Percentiles rank a stretch among this genome's conserved stretches.
Conservation (phyloP, 768 basidiomycete species). For the Trametes cinnabarina region DNA sequence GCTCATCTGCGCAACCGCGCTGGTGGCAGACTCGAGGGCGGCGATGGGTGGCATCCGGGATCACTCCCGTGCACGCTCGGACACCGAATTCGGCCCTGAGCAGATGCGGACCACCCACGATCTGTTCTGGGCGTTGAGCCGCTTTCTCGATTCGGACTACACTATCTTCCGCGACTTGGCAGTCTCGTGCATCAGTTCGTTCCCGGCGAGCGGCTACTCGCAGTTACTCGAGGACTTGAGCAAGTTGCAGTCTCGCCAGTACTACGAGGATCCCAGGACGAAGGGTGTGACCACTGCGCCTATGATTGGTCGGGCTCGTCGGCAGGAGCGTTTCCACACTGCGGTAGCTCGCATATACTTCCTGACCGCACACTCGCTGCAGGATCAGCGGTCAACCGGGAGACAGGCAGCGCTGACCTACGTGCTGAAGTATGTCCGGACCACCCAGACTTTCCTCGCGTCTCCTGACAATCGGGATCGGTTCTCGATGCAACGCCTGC, state of each 20-base stretch:
- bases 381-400: constrained; percentile 63
- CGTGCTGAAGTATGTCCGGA: constrained; percentile 83
- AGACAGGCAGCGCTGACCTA: constrained; percentile 73
- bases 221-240: constrained; percentile 83
- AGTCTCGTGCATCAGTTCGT: constrained; percentile 85
- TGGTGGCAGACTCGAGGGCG: constrained; percentile 59
- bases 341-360: constrained; percentile 88
- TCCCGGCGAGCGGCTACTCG: constrained; percentile 73
- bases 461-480: constrained; percentile 71
- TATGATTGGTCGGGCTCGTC: constrained; percentile 55
- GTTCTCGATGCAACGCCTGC: constrained; percentile 72
- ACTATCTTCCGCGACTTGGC: constrained; percentile 81
- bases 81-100: constrained; percentile 75
- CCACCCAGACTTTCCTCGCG: constrained; percentile 76
- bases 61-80: constrained; percentile 68
- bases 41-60: constrained; percentile 55
- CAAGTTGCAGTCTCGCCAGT: constrained; percentile 73
- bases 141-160: constrained; percentile 85
- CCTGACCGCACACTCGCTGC: constrained; percentile 75
- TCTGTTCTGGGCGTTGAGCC: constrained; percentile 80
- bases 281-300: constrained; percentile 44
- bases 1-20: constrained; percentile 79
- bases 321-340: constrained; percentile 78
- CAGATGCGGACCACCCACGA: constrained; percentile 79
- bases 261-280: constrained; percentile 71